phyloP scores from a whole-genome alignment of 371 early-diverging fungal species.

The Mucor mucedo region DNA sequence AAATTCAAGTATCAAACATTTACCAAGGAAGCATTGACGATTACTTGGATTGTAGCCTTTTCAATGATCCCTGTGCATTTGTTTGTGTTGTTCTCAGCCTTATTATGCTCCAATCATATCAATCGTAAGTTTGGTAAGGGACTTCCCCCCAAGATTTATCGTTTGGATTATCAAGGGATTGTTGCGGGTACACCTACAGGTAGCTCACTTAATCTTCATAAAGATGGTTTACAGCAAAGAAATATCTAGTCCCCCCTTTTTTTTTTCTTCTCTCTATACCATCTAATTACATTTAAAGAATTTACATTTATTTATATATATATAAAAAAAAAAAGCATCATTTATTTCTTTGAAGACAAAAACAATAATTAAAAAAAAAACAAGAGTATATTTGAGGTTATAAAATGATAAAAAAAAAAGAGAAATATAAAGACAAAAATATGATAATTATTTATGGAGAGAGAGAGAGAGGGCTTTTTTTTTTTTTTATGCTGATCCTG shows the following conservation, averaged over 20 bases:
- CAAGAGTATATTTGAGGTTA: not conserved
- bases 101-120: constrained; percentile 65
- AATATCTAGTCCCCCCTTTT: constrained; percentile 6
- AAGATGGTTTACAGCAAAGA: constrained; percentile 46
- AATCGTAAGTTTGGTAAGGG: constrained; percentile 57
- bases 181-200: constrained; percentile 54
- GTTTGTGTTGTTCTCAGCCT: constrained; percentile 51
- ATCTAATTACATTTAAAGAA: not conserved
- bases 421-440: constrained; percentile 1
- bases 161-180: constrained; percentile 52
- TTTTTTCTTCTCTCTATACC: not conserved
- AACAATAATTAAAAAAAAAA: not conserved
- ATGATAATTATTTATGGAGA: not conserved
- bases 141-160: constrained; percentile 56
- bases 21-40: constrained; percentile 45
- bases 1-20: constrained; percentile 54
- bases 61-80: constrained; percentile 53
- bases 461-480: not conserved
- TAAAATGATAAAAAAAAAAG: constrained; percentile 7
- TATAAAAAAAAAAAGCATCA: not conserved
- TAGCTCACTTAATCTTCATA: constrained; percentile 46
- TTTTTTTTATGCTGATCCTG: constrained; percentile 7
- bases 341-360: not conserved
- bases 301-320: not conserved
- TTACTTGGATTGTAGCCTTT: constrained; percentile 57